Conservation (phyloP, 306 rosid genomes). For the Cucurbita ficifolia region DNA sequence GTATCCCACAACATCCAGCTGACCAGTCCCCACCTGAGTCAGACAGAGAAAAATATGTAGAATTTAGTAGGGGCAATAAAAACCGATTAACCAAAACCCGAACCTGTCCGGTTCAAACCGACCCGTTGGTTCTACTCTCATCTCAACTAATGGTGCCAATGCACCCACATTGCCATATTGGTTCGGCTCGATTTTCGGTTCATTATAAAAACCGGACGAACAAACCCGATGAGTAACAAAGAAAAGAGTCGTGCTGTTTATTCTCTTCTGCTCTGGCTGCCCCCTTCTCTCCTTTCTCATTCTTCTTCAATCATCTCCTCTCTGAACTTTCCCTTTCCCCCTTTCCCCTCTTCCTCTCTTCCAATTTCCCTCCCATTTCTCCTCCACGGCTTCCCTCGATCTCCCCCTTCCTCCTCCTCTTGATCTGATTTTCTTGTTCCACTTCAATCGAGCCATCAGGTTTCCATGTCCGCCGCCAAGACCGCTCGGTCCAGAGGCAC, state of each 20-base stretch:
- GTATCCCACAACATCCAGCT: neutral
- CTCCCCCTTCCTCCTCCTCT: neutral
- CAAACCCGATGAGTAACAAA: neutral
- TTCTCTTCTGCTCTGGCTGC: neutral
- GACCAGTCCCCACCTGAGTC: neutral
- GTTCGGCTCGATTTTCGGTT: neutral
- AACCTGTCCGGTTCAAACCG: neutral
- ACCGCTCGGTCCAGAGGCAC: constrained; percentile 53
- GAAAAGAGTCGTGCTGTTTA: neutral
- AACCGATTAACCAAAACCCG: neutral
- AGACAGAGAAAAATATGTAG: neutral
- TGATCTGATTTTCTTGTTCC: neutral
- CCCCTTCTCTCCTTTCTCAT: neutral
- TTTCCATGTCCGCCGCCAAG: constrained; percentile 58
- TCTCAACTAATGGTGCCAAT: neutral
- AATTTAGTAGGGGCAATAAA: neutral
- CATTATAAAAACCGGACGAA: neutral
- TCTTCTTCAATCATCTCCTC: neutral
- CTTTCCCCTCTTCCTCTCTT: neutral
- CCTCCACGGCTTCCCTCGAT: neutral
- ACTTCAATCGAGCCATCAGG: constrained; percentile 1
- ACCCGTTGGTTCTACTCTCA: too few species aligned
- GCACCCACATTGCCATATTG: neutral
- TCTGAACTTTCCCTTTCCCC: neutral
- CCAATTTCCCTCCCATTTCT: neutral